These are phyloP conservation scores for Neurospora cerealis DNA, from an alignment of 495 filamentous ascomycete genomes.

Conservation along the genomic window DNA sequence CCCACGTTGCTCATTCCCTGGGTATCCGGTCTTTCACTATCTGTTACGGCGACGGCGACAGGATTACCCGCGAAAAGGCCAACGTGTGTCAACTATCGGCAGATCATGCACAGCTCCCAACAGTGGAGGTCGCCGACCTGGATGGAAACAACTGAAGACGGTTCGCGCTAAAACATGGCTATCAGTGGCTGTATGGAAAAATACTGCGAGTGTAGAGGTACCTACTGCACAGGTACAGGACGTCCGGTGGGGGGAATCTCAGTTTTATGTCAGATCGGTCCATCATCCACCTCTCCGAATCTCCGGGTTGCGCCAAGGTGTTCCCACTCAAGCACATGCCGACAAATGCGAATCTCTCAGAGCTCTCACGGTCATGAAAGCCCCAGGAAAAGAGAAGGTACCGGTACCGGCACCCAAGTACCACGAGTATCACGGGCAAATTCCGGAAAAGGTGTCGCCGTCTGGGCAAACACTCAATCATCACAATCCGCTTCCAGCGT, in stretches of 20 bases:
- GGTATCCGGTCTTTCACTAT: not conserved
- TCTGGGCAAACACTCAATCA: not conserved
- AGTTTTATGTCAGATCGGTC: slow-evolving; percentile 1
- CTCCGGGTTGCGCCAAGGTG: slow-evolving; percentile 3
- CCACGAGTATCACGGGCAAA: not conserved
- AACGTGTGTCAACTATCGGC: not conserved
- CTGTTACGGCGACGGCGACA: not conserved
- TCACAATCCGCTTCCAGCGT: not conserved
- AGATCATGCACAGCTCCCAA: not conserved
- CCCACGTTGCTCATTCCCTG: not conserved
- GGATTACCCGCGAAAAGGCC: not conserved
- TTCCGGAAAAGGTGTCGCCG: not conserved
- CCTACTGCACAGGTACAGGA: not conserved
- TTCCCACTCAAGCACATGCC: not conserved
- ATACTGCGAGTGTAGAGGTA: not conserved
- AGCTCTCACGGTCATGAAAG: not conserved
- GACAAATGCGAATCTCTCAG: not conserved
- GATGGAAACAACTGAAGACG: not conserved
- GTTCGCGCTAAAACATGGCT: not conserved
- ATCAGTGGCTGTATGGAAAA: not conserved
- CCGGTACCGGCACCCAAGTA: not conserved
- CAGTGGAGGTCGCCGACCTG: not conserved
- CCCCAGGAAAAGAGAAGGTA: not conserved
- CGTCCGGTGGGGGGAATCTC: not conserved
- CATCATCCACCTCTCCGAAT: slow-evolving; percentile 12